Evolutionary conservation across 2,329 filamentous ascomycete genomes (phyloP).

Genomic region (Cryphonectria japonica): DNA sequence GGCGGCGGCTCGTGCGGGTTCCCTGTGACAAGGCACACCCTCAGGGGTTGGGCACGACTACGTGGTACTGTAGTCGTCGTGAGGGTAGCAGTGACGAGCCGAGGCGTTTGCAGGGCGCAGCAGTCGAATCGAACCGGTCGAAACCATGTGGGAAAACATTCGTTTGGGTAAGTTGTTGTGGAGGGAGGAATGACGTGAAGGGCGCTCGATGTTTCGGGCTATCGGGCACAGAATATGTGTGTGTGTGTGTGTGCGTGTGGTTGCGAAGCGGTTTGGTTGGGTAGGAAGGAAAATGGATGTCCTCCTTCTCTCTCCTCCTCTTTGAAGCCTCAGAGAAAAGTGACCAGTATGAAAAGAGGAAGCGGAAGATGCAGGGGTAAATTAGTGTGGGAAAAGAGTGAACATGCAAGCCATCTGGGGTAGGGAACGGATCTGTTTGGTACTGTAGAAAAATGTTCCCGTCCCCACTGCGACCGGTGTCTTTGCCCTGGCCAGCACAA

Average conservation of each 20-base stretch:
- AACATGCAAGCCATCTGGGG: conserved; percentile 2
- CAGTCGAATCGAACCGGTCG: conserved; percentile 16
- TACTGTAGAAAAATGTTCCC: not conserved
- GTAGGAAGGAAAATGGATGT: not conserved
- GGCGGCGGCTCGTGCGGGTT: not conserved
- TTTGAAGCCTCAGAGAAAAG: not conserved
- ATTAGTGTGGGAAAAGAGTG: conserved; percentile 18
- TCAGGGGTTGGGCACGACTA: conserved; percentile 21
- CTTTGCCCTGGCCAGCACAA: not conserved
- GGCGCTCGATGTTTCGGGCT: not conserved
- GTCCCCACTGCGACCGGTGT: not conserved
- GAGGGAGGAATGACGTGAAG: not conserved
- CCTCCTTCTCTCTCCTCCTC: not conserved
- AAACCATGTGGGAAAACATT: conserved; percentile 24
- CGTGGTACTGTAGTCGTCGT: not conserved
- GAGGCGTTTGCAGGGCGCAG: conserved; percentile 23
- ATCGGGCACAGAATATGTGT: not conserved
- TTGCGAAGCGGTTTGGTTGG: not conserved
- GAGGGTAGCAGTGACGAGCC: conserved; percentile 16
- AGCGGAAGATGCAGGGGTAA: conserved; percentile 18
- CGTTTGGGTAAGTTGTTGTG: not conserved
- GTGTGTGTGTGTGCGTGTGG: too few relatives aligned
- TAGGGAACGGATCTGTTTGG: not conserved
- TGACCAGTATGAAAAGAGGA: conserved; percentile 9
- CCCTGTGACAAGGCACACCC: conserved; percentile 12